Conservation (phyloP, 257 asterid genomes). For the Lantana camara region DNA sequence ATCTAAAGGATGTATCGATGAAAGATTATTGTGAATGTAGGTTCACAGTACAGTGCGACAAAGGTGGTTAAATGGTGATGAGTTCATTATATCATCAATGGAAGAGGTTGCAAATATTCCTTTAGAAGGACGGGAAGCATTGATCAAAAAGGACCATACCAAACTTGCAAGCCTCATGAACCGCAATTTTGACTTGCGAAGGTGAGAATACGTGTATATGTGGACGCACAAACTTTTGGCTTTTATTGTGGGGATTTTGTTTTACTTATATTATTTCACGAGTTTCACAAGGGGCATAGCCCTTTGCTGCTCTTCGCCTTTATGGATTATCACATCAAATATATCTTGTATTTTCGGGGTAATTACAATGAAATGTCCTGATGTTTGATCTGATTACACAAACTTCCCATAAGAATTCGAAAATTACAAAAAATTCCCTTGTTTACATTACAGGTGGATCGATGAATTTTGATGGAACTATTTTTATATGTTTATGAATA, state of each 20-base stretch:
- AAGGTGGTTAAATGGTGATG: conserved; percentile 87
- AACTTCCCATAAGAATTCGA: no score
- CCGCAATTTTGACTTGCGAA: conserved; percentile 79
- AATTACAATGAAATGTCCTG: no score
- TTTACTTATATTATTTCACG: background rate
- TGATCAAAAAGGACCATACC: conserved; percentile 63
- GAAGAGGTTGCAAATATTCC: conserved; percentile 85
- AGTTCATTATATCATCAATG: conserved; percentile 77
- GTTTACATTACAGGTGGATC: no score
- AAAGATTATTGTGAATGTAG: conserved; percentile 38
- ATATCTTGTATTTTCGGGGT: no score
- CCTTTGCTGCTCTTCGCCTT: no score
- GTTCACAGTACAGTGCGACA: conserved; percentile 87
- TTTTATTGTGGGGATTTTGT: background rate
- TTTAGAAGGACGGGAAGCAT: conserved; percentile 64
- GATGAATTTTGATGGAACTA: no score
- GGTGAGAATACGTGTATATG: conserved; percentile 39
- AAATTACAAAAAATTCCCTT: no score
- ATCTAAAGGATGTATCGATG: background rate
- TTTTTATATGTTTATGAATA: no score
- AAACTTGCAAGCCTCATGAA: conserved; percentile 82
- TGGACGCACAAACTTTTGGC: background rate
- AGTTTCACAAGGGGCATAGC: no score
- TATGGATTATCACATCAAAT: no score
- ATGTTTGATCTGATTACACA: no score